A percentile compares a stretch with the other conserved stretches of the same genome.
phyloP scores from a whole-genome alignment of 2,329 filamentous ascomycete species.

The Colletotrichum endophyticum region DNA sequence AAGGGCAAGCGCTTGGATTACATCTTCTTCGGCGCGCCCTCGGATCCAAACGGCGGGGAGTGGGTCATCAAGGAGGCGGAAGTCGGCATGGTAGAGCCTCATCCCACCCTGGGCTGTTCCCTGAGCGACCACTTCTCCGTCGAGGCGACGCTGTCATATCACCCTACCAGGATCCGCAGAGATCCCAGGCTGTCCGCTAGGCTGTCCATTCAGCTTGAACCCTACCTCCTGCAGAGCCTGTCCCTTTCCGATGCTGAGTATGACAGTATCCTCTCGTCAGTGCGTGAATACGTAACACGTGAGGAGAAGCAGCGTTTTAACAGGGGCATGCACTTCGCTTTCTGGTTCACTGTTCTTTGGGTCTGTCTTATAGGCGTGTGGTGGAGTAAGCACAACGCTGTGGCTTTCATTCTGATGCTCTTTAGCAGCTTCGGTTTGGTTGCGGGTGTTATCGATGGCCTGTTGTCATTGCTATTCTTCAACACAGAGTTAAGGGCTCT shows the following conservation, averaged over 20 bases:
- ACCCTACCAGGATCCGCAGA: constrained; percentile 32
- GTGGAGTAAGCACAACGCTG: constrained; percentile 80
- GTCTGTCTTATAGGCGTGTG: constrained; percentile 83
- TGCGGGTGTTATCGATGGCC: constrained; percentile 79
- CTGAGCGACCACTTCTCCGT: constrained; percentile 96
- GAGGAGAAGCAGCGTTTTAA: constrained; percentile 75
- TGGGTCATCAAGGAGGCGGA: constrained; percentile 76
- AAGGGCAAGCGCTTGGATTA: constrained; percentile 92
- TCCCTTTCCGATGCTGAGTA: constrained; percentile 32
- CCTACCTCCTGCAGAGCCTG: constrained; percentile 23
- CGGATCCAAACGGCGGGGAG: constrained; percentile 23
- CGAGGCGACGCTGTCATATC: constrained; percentile 72
- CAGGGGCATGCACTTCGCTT: constrained; percentile 76
- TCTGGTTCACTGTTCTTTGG: constrained; percentile 69
- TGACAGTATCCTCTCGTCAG: constrained; percentile 76
- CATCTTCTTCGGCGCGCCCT: constrained; percentile 73
- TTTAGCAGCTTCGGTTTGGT: constrained; percentile 78
- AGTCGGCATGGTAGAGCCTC: constrained; percentile 82
- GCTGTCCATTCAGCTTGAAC: constrained; percentile 32
- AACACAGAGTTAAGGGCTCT: constrained; percentile 81
- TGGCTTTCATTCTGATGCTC: constrained; percentile 81
- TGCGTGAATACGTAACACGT: constrained; percentile 70
- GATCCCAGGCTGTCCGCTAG: constrained; percentile 27
- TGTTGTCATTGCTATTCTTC: constrained; percentile 88
- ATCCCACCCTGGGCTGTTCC: constrained; percentile 82